Conservation (phyloP, 768 basidiomycete species). For the Hygrocybe punicea region DNA sequence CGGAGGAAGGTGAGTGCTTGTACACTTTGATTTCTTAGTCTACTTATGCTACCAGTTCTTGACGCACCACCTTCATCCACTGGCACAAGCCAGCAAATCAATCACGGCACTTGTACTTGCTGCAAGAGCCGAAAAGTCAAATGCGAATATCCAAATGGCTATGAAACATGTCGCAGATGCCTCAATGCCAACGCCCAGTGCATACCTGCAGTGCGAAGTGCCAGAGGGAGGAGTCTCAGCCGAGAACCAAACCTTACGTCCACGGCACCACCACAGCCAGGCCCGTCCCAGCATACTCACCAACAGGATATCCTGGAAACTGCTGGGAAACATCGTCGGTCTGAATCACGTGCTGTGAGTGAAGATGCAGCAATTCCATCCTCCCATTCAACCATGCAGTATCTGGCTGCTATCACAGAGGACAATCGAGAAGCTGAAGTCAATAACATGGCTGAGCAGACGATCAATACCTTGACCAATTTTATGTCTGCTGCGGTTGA, state of each 20-base stretch:
- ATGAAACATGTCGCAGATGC: not conserved
- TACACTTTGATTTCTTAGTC: not conserved
- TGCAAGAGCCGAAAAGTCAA: not conserved
- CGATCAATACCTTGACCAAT: no score
- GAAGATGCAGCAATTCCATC: not conserved
- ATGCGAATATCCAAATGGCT: not conserved
- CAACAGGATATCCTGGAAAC: not conserved
- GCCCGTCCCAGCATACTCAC: not conserved
- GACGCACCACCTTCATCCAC: not conserved
- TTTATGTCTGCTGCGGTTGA: no score
- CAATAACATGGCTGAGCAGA: no score
- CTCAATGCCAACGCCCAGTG: not conserved
- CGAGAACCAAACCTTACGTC: not conserved
- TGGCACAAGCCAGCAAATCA: not conserved
- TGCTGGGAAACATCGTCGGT: not conserved
- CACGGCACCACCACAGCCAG: not conserved
- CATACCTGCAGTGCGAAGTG: not conserved
- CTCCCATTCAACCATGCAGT: no score
- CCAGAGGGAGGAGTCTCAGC: not conserved
- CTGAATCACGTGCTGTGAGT: not conserved
- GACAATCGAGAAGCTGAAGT: no score
- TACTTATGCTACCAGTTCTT: not conserved
- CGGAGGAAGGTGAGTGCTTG: not conserved
- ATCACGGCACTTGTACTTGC: not conserved
- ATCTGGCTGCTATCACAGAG: no score